Percentiles rank a stretch among this genome's conserved stretches.
These are phyloP conservation scores for Boeremia lycopersici DNA, from an alignment of 2,329 filamentous ascomycete genomes.

Conservation along the genomic window DNA sequence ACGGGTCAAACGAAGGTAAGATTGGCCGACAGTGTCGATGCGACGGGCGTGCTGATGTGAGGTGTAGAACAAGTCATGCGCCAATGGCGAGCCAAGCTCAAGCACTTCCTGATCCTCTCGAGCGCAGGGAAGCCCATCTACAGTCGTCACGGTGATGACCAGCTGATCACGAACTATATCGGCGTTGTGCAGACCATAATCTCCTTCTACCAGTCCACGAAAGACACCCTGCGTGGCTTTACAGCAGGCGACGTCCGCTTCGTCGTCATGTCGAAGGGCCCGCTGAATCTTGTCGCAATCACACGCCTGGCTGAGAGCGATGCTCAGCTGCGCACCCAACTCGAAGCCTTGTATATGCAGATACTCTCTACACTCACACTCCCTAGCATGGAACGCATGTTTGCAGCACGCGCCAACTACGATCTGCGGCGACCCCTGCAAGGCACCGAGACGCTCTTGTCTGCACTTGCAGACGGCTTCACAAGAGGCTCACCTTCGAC, in stretches of 20 bases:
- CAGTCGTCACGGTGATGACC: constrained; percentile 89
- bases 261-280: constrained; percentile 81
- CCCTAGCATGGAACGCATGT: constrained; percentile 83
- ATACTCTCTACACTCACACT: constrained; percentile 94
- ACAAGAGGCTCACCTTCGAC: constrained; percentile 89
- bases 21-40: constrained; percentile 40
- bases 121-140: constrained; percentile 97
- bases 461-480: constrained; percentile 91
- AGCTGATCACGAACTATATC: constrained; percentile 89
- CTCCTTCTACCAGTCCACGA: constrained; percentile 86
- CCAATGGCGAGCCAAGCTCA: constrained; percentile 89
- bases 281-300: constrained; percentile 91
- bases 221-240: constrained; percentile 80
- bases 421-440: constrained; percentile 88
- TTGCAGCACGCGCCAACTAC: constrained; percentile 88
- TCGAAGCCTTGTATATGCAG: constrained; percentile 97
- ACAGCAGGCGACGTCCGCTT: constrained; percentile 87
- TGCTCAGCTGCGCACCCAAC: constrained; percentile 80
- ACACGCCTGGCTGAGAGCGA: constrained; percentile 93
- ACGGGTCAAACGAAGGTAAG: constrained; percentile 65
- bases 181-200: constrained; percentile 97
- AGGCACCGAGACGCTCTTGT: constrained; percentile 88
- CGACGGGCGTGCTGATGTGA: constrained; percentile 35
- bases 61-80: constrained; percentile 59
- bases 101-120: constrained; percentile 96